These are phyloP conservation scores for Diplodia mutila DNA, from an alignment of 2,329 filamentous ascomycete species.

Conservation along the genomic window DNA sequence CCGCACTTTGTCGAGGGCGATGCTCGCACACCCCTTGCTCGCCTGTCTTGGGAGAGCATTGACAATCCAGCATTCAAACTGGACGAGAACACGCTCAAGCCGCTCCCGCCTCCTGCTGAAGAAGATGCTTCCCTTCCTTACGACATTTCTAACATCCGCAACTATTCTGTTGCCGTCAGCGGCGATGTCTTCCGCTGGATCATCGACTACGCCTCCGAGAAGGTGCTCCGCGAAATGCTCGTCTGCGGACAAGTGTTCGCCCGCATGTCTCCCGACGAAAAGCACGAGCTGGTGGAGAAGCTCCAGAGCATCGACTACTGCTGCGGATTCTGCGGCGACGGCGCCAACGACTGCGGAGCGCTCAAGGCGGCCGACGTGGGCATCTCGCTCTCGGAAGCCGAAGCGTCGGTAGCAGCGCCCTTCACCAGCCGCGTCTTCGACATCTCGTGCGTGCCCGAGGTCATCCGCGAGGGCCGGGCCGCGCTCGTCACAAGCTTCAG, in stretches of 20 bases:
- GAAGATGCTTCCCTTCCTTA: constrained; percentile 83
- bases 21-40: constrained; percentile 71
- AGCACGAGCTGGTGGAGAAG: constrained; percentile 96
- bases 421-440: constrained; percentile 96
- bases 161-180: constrained; percentile 86
- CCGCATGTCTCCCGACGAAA: constrained; percentile 98
- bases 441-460: constrained; percentile 89
- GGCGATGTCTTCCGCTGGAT: constrained; percentile 98
- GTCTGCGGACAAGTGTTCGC: constrained; percentile 92
- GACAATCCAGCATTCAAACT: constrained; percentile 79
- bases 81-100: constrained; percentile 79
- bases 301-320: constrained; percentile 95
- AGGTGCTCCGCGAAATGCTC: constrained; percentile 83
- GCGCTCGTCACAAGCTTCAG: constrained; percentile 98
- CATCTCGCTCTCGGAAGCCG: constrained; percentile 94
- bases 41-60: constrained; percentile 90
- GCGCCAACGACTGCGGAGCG: constrained; percentile 95
- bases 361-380: constrained; percentile 97
- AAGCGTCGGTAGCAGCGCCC: constrained; percentile 96
- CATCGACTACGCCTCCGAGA: constrained; percentile 83
- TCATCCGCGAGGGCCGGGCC: constrained; percentile 91
- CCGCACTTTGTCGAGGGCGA: constrained; percentile 85
- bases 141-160: constrained; percentile 76
- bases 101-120: constrained; percentile 70
- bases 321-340: constrained; percentile 94